Conservation (phyloP, 306 rosid species). For the Cicer judaicum region DNA sequence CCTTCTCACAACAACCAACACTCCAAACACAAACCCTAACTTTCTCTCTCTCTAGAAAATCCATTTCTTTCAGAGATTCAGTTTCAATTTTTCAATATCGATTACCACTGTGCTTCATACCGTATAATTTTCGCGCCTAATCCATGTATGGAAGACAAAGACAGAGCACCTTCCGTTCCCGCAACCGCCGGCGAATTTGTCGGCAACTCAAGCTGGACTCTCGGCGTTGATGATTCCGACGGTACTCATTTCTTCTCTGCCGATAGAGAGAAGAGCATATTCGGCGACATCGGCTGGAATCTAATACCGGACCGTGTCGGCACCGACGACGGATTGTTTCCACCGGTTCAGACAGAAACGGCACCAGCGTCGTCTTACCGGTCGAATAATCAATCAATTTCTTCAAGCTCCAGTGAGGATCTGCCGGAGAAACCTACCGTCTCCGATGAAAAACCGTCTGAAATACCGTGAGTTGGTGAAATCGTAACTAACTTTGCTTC, state of each 20-base stretch:
- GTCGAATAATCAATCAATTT: slow-evolving; percentile 68
- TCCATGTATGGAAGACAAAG: slow-evolving; percentile 57
- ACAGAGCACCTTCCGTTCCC: slow-evolving; percentile 51
- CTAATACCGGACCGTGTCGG: slow-evolving; percentile 50
- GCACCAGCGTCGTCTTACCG: slow-evolving; percentile 31
- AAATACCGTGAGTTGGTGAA: slow-evolving; percentile 81
- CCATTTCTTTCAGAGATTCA: slow-evolving; percentile 1
- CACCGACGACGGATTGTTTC: slow-evolving; percentile 39
- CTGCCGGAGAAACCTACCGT: slow-evolving; percentile 71
- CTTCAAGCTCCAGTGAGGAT: slow-evolving; percentile 90
- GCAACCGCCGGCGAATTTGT: slow-evolving; percentile 46
- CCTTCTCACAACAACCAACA: slow-evolving; percentile 54
- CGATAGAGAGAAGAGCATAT: slow-evolving; percentile 54
- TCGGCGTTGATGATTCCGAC: slow-evolving; percentile 52
- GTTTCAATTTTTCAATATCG: neutral
- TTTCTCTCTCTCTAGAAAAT: slow-evolving; percentile 40
- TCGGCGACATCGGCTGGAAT: slow-evolving; percentile 80
- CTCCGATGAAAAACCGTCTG: slow-evolving; percentile 70
- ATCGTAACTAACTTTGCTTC: slow-evolving; percentile 11
- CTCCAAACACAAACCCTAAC: slow-evolving; percentile 61
- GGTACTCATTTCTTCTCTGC: slow-evolving; percentile 51
- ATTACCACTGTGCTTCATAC: slow-evolving; percentile 9
- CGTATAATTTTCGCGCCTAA: neutral
- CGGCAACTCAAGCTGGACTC: slow-evolving; percentile 60
- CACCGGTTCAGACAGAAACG: slow-evolving; percentile 46